phyloP scores from a whole-genome alignment of 805 yeast genomes.

The Spathaspora hagerdaliae region DNA sequence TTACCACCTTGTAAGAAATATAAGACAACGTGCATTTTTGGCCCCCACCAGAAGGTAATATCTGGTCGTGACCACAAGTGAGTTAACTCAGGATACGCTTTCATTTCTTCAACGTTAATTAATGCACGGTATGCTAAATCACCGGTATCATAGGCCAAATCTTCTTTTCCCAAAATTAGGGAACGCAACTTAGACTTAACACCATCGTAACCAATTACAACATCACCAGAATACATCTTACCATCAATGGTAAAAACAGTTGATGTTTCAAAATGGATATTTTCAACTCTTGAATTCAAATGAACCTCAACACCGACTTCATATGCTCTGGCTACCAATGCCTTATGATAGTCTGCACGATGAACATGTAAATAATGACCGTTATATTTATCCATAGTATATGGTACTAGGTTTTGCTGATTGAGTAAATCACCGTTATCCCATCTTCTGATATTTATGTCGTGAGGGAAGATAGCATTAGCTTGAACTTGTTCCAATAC shows the following conservation, averaged over 20 bases:
- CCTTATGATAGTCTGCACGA: slow-evolving; percentile 22
- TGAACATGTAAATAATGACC: slow-evolving; percentile 20
- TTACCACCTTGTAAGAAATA: slow-evolving; percentile 23
- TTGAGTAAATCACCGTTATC: slow-evolving; percentile 17
- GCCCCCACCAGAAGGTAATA: slow-evolving; percentile 30
- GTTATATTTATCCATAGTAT: slow-evolving; percentile 11
- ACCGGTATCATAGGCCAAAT: slow-evolving; percentile 22
- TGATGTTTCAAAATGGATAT: slow-evolving; percentile 14
- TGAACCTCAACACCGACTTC: slow-evolving; percentile 15
- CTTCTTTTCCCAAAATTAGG: slow-evolving; percentile 14
- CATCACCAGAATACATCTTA: slow-evolving; percentile 14
- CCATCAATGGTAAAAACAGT: slow-evolving; percentile 15
- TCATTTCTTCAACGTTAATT: slow-evolving; percentile 14
- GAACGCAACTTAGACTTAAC: slow-evolving; percentile 18
- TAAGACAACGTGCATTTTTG: slow-evolving; percentile 23
- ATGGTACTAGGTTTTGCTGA: slow-evolving; percentile 14
- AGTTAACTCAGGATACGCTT: slow-evolving; percentile 13
- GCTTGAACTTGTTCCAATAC: slow-evolving; percentile 10
- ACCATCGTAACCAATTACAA: slow-evolving; percentile 25
- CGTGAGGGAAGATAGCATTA: slow-evolving; percentile 13
- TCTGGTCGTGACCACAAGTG: slow-evolving; percentile 16
- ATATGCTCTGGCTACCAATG: slow-evolving; percentile 16
- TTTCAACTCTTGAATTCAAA: slow-evolving; percentile 11
- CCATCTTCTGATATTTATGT: slow-evolving; percentile 11
- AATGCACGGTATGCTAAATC: slow-evolving; percentile 25